Base-by-base conservation (phyloP, 2,329 filamentous ascomycete species). In the Paecilomyces dactylethromorphus region DNA sequence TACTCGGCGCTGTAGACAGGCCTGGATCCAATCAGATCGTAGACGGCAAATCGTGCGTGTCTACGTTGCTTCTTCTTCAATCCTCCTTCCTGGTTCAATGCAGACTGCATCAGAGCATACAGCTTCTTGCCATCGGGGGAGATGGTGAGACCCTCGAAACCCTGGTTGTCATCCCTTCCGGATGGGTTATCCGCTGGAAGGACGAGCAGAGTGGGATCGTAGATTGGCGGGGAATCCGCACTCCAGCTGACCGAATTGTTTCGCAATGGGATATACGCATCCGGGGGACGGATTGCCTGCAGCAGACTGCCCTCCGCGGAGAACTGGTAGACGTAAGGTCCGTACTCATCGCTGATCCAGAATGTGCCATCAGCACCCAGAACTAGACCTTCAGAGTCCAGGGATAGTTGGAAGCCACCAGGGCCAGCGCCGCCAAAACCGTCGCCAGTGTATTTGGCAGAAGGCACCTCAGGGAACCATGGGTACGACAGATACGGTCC, bases 341-440 rank as follows among this genome's bases (percentile, higher is more conserved):
- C 87, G 67, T 89, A 88, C 73, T 90, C 88, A 67, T 91, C 88
- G 7, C 79, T 82, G 45, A 90, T 77, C 86, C 86, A 91, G 73
- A 89, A 90, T 0, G 79, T 78, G 12, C 82, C 84, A 57, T 88
- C 82, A 0, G 74, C 63, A 54, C 81, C 81, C 6, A 91, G 77
- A 1, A 84, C 82, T 0, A 91, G 74, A 1, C 87, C 88, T 74
- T 91, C 88, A 0, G 82, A 74, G 66, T 91, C 88, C 2, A 91
- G 67, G 0, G 82, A 71, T 33, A 90, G 79, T 12, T 84, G 78
- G 59, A 78, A 79, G 1, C 84, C 86, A 6, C 87, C 87, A 0
- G 80, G 69, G 0, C 87, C 86, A 1, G 75, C 65, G 6, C 81
- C 81, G 1, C 87, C 87, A 67, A 88, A 91, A 2, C 87, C 88